phyloP scores from a whole-genome alignment of 139 green algal species.

The Chlamydomonas sp. region DNA sequence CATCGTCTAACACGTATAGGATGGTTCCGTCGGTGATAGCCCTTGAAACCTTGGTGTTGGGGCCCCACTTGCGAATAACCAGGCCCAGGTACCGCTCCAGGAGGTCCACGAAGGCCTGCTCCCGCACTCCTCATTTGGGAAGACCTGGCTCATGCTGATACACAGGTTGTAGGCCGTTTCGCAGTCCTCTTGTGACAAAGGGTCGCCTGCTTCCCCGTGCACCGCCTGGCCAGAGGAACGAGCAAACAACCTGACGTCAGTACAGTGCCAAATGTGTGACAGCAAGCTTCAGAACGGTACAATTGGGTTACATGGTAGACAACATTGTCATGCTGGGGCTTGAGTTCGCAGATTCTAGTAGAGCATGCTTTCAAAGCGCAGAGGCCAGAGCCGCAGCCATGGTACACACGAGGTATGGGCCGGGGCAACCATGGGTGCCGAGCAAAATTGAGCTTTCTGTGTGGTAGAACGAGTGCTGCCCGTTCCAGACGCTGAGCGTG shows the following conservation, averaged over 20 bases:
- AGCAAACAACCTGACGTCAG: neutral
- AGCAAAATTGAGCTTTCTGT: too few relatives aligned
- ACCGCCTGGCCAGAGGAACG: neutral
- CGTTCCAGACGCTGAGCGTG: too few relatives aligned
- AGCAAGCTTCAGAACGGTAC: too few relatives aligned
- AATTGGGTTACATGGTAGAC: too few relatives aligned
- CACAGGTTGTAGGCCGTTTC: neutral
- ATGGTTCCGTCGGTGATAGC: neutral
- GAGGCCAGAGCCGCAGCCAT: too few relatives aligned
- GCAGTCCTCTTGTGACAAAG: neutral
- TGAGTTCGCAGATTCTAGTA: too few relatives aligned
- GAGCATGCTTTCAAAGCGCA: too few relatives aligned
- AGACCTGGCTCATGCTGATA: neutral
- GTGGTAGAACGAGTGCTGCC: too few relatives aligned
- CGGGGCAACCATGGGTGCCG: too few relatives aligned
- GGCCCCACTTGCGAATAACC: neutral
- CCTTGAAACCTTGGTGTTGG: neutral
- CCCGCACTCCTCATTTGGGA: neutral
- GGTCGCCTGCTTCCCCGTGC: neutral
- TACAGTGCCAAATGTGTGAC: neutral
- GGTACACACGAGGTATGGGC: neutral
- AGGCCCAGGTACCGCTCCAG: neutral
- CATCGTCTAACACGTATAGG: neutral
- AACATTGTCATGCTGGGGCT: too few relatives aligned
- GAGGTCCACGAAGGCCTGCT: neutral